Evolutionary conservation across 208 protist species (phyloP).

Genomic region (Leptomonas pyrrhocoris): DNA sequence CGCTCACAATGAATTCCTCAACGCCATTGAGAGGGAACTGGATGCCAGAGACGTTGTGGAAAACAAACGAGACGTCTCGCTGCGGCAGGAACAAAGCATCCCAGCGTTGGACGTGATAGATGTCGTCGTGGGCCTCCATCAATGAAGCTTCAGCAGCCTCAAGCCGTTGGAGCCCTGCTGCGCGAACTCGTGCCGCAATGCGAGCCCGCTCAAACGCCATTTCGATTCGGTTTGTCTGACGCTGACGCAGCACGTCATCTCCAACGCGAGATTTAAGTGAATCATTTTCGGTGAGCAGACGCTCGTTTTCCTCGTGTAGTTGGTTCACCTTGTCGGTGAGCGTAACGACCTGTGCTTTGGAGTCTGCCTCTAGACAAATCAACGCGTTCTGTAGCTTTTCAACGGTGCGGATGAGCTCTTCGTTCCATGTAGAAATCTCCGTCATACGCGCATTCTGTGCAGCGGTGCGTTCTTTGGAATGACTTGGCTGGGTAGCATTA

Average conservation of each 20-base stretch:
- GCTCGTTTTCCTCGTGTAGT: slow-evolving; percentile 37
- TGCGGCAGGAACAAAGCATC: slow-evolving; percentile 68
- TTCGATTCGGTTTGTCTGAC: slow-evolving; percentile 73
- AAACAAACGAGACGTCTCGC: slow-evolving; percentile 82
- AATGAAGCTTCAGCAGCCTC: slow-evolving; percentile 70
- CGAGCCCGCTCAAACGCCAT: slow-evolving; percentile 64
- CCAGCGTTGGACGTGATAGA: slow-evolving; percentile 76
- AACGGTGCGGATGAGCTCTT: slow-evolving; percentile 65
- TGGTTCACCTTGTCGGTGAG: slow-evolving; percentile 50
- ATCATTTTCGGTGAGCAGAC: slow-evolving; percentile 62
- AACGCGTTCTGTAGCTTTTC: slow-evolving; percentile 61
- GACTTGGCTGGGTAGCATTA: neutral
- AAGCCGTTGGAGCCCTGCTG: slow-evolving; percentile 63
- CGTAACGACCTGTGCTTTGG: slow-evolving; percentile 52
- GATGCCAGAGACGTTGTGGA: slow-evolving; percentile 68
- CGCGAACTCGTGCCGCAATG: slow-evolving; percentile 56
- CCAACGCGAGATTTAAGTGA: slow-evolving; percentile 71
- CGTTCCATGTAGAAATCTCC: slow-evolving; percentile 63
- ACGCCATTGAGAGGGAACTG: slow-evolving; percentile 36
- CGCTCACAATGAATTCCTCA: slow-evolving; percentile 74
- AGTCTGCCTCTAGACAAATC: slow-evolving; percentile 55
- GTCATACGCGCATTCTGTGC: slow-evolving; percentile 32
- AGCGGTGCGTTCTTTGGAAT: slow-evolving; percentile 3
- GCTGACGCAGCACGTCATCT: slow-evolving; percentile 75
- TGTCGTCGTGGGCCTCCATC: slow-evolving; percentile 87